A percentile compares a stretch with the other conserved stretches of the same genome.
These are phyloP conservation scores for Salix viminalis DNA, from an alignment of 345 rosid genomes.

Conservation along the genomic window DNA sequence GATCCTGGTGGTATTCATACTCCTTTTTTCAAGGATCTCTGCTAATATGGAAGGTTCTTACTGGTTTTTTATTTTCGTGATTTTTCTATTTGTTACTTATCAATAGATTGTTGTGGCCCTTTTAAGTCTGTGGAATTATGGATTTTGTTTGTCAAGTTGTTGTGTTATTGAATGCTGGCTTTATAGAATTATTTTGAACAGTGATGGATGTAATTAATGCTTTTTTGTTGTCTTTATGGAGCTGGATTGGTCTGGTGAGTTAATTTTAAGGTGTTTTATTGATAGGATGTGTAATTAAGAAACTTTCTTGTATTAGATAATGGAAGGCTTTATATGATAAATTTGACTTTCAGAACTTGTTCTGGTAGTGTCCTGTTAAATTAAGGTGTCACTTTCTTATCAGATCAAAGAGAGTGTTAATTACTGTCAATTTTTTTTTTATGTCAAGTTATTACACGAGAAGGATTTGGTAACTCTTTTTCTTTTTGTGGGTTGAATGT, in stretches of 20 bases:
- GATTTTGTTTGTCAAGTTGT: background rate
- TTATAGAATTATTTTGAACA: background rate
- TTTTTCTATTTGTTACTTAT: too few species aligned
- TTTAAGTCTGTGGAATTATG: background rate
- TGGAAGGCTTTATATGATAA: conserved; percentile 6
- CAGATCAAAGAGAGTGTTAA: background rate
- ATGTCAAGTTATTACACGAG: background rate
- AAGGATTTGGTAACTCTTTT: background rate
- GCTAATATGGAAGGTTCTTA: conserved; percentile 33
- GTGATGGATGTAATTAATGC: background rate
- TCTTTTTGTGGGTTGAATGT: background rate
- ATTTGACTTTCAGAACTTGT: background rate
- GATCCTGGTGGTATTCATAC: conserved; percentile 13
- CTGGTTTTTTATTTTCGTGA: background rate
- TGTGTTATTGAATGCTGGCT: background rate
- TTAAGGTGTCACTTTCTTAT: conserved; percentile 10
- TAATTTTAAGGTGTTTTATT: background rate
- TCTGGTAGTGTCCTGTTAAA: background rate
- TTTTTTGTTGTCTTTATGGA: background rate
- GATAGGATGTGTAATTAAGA: background rate
- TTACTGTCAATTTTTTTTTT: background rate
- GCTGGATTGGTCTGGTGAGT: background rate
- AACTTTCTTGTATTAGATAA: background rate
- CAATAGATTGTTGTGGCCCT: background rate
- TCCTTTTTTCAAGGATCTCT: conserved; percentile 23